Evolutionary conservation across 345 rosid genomes (phyloP).

Genomic region (Clarkia xantiana): DNA sequence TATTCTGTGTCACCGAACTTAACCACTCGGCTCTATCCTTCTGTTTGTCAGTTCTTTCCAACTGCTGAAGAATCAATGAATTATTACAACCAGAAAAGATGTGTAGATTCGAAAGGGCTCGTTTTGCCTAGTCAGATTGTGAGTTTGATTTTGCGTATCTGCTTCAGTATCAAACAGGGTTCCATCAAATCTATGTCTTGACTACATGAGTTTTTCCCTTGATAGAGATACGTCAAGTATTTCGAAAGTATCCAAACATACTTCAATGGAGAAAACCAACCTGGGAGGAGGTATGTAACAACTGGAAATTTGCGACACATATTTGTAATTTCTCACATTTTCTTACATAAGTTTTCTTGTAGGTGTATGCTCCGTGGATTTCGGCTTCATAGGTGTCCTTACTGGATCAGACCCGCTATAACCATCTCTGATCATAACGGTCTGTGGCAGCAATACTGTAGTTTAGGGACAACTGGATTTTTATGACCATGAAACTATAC

Average conservation of each 20-base stretch:
- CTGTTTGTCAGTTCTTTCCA: slow-evolving; percentile 60
- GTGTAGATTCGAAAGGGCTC: slow-evolving; percentile 77
- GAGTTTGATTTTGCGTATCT: slow-evolving; percentile 22
- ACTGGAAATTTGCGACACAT: slow-evolving; percentile 1
- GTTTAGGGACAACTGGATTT: too few relatives aligned
- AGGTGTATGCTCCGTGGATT: slow-evolving; percentile 95
- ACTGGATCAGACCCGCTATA: slow-evolving; percentile 87
- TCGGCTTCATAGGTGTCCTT: slow-evolving; percentile 79
- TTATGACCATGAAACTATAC: too few relatives aligned
- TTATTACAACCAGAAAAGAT: slow-evolving; percentile 89
- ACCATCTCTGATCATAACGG: slow-evolving; percentile 69
- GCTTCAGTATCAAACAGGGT: slow-evolving; percentile 7
- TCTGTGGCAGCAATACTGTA: slow-evolving; percentile 8
- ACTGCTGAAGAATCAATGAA: slow-evolving; percentile 77
- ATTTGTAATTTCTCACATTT: background rate
- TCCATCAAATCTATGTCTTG: slow-evolving; percentile 9
- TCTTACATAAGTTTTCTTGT: slow-evolving; percentile 7
- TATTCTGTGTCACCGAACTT: background rate
- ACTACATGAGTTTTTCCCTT: slow-evolving; percentile 7
- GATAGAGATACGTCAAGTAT: slow-evolving; percentile 76
- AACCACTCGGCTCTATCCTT: slow-evolving; percentile 9
- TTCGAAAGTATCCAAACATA: slow-evolving; percentile 40
- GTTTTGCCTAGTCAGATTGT: slow-evolving; percentile 96
- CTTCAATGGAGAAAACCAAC: slow-evolving; percentile 51
- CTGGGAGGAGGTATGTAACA: slow-evolving; percentile 61